These are phyloP conservation scores for Cinnamomum micranthum DNA, from an alignment of 164 flowering plant species.

Conservation along the genomic window DNA sequence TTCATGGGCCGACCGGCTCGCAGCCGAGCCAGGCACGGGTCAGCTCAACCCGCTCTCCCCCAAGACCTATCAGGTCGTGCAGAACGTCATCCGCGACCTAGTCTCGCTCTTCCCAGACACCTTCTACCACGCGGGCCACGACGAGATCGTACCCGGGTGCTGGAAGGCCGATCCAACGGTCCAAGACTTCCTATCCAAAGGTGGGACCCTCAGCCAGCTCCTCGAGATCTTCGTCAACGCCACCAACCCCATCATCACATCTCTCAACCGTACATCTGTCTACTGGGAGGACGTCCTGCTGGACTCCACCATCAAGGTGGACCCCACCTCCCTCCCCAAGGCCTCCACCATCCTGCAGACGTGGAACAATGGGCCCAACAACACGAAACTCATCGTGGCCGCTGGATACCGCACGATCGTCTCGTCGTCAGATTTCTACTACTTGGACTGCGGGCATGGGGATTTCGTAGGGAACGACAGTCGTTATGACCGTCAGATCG, in stretches of 20 bases:
- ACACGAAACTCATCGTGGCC: conserved; percentile 59
- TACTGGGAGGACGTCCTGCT: conserved; percentile 91
- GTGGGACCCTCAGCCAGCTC: conserved; percentile 65
- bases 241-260: conserved; percentile 60
- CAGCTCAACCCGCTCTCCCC: conserved; percentile 83
- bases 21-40: conserved; percentile 92
- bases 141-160: conserved; percentile 75
- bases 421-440: conserved; percentile 76
- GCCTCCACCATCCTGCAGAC: conserved; percentile 67
- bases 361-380: conserved; percentile 80
- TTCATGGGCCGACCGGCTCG: conserved; percentile 57
- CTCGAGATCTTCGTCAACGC: conserved; percentile 63
- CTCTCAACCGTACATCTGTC: conserved; percentile 58
- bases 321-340: conserved; percentile 38
- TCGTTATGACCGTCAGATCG: conserved; percentile 36
- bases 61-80: conserved; percentile 66
- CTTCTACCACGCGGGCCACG: conserved; percentile 80
- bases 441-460: conserved; percentile 94
- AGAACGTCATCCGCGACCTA: conserved; percentile 52
- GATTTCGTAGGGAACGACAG: conserved; percentile 70
- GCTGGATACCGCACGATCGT: conserved; percentile 81
- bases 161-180: conserved; percentile 73
- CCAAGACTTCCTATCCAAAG: conserved; percentile 40
- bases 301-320: conserved; percentile 41
- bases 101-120: conserved; percentile 64